A percentile compares a stretch with the other conserved stretches of the same genome.
Evolutionary conservation across 768 basidiomycete genomes (phyloP).

Genomic region (Tubosaeta sp.): DNA sequence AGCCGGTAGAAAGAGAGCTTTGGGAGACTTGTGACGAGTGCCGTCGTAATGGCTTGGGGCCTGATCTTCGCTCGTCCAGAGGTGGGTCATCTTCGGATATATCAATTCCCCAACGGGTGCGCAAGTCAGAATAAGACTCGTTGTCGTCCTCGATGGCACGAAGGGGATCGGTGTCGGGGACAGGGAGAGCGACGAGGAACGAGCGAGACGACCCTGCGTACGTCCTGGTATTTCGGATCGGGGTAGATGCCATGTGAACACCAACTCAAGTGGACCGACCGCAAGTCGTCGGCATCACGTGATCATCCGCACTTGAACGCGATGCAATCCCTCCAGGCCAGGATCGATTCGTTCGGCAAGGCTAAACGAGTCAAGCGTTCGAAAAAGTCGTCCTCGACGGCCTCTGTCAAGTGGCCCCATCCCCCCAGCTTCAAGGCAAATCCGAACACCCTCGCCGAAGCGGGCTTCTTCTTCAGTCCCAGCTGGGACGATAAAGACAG

Average conservation of each 20-base stretch:
- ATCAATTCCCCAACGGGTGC: conserved; percentile 79
- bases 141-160: conserved; percentile 45
- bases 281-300: too few relatives aligned
- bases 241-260: conserved; percentile 11
- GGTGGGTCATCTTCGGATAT: conserved; percentile 69
- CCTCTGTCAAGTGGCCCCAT: conserved; percentile 76
- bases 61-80: conserved; percentile 6
- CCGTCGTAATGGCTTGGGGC: conserved; percentile 10
- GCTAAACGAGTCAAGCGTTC: conserved; percentile 54
- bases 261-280: neutral
- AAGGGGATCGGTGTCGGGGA: conserved; percentile 24
- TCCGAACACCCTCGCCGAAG: conserved; percentile 72
- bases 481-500: conserved; percentile 64
- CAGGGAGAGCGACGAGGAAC: conserved; percentile 63
- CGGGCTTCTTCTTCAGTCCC: conserved; percentile 85
- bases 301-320: neutral
- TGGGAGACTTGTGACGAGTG: conserved; percentile 33
- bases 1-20: conserved; percentile 46
- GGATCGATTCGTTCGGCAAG: conserved; percentile 68
- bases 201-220: conserved; percentile 80
- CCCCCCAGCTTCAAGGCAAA: conserved; percentile 60
- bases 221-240: conserved; percentile 48
- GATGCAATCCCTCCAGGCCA: conserved; percentile 54
- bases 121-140: conserved; percentile 75
- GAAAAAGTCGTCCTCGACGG: conserved; percentile 41